Evolutionary conservation across 257 asterid genomes (phyloP), one percentile per base, ranked within the genome.

Genomic region (Nicotiana knightiana): DNA sequence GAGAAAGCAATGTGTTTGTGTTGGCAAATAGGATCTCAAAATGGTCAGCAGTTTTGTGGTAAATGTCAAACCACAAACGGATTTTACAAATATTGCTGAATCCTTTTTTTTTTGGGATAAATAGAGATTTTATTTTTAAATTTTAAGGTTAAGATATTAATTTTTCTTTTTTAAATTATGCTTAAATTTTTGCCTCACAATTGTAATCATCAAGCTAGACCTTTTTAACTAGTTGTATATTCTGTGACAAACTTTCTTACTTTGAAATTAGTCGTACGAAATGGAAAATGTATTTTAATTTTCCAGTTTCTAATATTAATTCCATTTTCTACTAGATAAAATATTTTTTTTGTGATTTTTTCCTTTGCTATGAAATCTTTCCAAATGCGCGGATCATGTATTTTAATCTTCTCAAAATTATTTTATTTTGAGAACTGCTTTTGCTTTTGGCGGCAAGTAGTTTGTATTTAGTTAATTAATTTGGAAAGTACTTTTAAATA

Each of bases 11-110:
- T 85, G 85, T 91, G 95, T 84, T 30, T 86, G 84, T 89, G 93
- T 64, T 86, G 93, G 90, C 93, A 86, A 81, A 46, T 90, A 84
- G 93, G 93, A 28, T 82, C 78, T 79, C 84, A 84, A 80, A 84
- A 79, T 82, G 92, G 90, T 18, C 89, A 83, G 85, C 24, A 51
- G 55, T 51, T 84, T 70, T 90, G 97, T 86, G 82, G 85, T 80
- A 83, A 90, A 83, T 88, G 95, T 83, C 90, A 88, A 82, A 75
- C 86, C 67, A 75, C 43, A 33, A 81, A 78, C 77, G 92, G 91
- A 8, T 63, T 83, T 63, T 80, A 85, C 88, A 88, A 88, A 86
- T 85, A 43, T 71, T 87, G 82, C 63, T 89, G 81, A 84, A 28
- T 58, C 13, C 32, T 16, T 26, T 30, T 37, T 0, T 1, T 37